These are phyloP conservation scores for Psilocybe mexicana DNA, from an alignment of 1,284 basidiomycete genomes.

Conservation along the genomic window DNA sequence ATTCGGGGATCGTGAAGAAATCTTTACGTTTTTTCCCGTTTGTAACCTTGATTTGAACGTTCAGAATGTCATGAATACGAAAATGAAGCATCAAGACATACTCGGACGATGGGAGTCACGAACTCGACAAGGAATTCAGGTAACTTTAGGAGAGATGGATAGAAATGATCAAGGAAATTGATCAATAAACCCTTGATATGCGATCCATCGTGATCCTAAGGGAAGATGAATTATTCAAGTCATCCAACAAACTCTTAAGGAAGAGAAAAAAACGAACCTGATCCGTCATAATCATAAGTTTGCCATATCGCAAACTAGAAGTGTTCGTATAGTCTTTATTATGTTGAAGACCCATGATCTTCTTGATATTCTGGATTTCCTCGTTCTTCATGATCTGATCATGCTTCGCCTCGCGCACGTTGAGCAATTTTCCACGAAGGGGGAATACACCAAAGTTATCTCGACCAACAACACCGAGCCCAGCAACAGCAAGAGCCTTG, in stretches of 20 bases:
- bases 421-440: constrained; percentile 94
- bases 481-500: constrained; percentile 94
- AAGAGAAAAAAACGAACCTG: constrained; percentile 56
- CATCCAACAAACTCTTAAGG: not conserved
- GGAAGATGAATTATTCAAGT: constrained; percentile 7
- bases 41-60: constrained; percentile 50
- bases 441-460: constrained; percentile 99
- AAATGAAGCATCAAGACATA: constrained; percentile 37
- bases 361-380: constrained; percentile 97
- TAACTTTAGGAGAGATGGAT: constrained; percentile 90
- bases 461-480: constrained; percentile 92
- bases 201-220: constrained; percentile 97
- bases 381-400: constrained; percentile 98
- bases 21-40: constrained; percentile 83
- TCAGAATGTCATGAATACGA: not conserved
- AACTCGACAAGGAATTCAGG: constrained; percentile 97
- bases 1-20: constrained; percentile 99
- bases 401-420: constrained; percentile 95
- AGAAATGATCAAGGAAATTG: constrained; percentile 98
- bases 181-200: constrained; percentile 99
- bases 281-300: constrained; percentile 99
- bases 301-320: constrained; percentile 86
- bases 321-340: constrained; percentile 84
- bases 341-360: constrained; percentile 96
- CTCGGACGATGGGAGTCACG: constrained; percentile 97